Percentiles rank a stretch among this genome's conserved stretches.
phyloP scores from a whole-genome alignment of 352 stramenopile genomes.

The Albugo laibachii region DNA sequence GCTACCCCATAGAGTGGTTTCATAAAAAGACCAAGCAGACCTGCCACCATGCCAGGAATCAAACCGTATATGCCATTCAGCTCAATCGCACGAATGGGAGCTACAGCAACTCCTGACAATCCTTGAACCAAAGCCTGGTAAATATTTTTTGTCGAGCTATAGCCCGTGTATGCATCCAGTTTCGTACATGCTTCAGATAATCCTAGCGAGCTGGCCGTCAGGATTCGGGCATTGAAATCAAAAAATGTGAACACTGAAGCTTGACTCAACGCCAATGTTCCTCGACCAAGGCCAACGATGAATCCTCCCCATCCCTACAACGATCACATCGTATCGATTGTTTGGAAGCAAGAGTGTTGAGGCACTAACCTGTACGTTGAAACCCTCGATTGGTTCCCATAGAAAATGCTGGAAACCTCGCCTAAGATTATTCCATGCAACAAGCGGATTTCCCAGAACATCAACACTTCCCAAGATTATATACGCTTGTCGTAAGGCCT shows the following conservation, averaged over 20 bases:
- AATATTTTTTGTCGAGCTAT: constrained; percentile 65
- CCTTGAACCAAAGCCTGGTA: constrained; percentile 76
- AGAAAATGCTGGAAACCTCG: constrained; percentile 70
- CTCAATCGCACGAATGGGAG: constrained; percentile 68
- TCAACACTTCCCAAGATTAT: constrained; percentile 77
- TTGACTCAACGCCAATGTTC: constrained; percentile 65
- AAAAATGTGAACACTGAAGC: constrained; percentile 72
- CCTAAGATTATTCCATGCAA: constrained; percentile 71
- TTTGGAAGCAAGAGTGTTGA: neutral
- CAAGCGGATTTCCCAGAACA: constrained; percentile 75
- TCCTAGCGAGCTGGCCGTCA: constrained; percentile 56
- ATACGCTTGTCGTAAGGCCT: constrained; percentile 73
- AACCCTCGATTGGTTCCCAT: constrained; percentile 54
- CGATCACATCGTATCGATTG: neutral
- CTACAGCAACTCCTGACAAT: constrained; percentile 64
- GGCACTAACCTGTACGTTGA: constrained; percentile 11
- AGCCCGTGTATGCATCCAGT: constrained; percentile 76
- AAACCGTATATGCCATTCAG: constrained; percentile 55
- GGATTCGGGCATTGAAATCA: constrained; percentile 76
- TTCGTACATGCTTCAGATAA: constrained; percentile 72
- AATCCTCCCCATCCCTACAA: constrained; percentile 52
- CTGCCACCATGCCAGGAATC: constrained; percentile 51
- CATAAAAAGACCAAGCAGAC: constrained; percentile 56
- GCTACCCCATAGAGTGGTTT: constrained; percentile 67
- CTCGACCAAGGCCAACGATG: constrained; percentile 49